Evolutionary conservation across 2,329 filamentous ascomycete genomes (phyloP).

Genomic region (Drechmeria coniospora): DNA sequence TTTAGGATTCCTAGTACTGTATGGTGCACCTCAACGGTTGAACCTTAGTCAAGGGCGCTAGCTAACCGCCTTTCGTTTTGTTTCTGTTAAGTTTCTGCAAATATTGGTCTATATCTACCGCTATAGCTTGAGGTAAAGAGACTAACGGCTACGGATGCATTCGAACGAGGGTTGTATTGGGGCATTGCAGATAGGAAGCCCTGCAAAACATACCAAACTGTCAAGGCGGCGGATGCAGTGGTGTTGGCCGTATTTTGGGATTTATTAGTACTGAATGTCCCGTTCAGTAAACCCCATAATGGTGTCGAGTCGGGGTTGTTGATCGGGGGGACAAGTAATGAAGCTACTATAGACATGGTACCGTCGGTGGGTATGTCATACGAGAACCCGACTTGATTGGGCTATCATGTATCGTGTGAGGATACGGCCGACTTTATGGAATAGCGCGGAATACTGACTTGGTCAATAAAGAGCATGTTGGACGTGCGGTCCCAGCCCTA

Average conservation of each 20-base stretch:
- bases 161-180: constrained; percentile 35
- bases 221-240: constrained; percentile 37
- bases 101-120: constrained; percentile 52
- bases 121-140: constrained; percentile 56
- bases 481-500: constrained; percentile 49
- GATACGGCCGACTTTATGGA: too few species aligned
- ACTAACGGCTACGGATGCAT: constrained; percentile 39
- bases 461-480: constrained; percentile 41
- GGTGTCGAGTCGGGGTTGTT: constrained; percentile 6
- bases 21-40: constrained; percentile 43
- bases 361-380: constrained; percentile 49
- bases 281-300: constrained; percentile 34
- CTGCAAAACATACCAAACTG: constrained; percentile 51
- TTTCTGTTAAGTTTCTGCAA: constrained; percentile 41
- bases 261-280: constrained; percentile 48
- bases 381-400: constrained; percentile 54
- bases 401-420: constrained; percentile 27
- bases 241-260: constrained; percentile 34
- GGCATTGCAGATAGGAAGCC: constrained; percentile 43
- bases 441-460: too few species aligned
- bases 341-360: constrained; percentile 33
- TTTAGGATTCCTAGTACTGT: constrained; percentile 54
- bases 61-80: constrained; percentile 44
- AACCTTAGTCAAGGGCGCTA: constrained; percentile 30
- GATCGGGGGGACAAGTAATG: constrained; percentile 15